Evolutionary conservation across 1,284 basidiomycete genomes (phyloP).

Genomic region (Phellinidium pouzarii): DNA sequence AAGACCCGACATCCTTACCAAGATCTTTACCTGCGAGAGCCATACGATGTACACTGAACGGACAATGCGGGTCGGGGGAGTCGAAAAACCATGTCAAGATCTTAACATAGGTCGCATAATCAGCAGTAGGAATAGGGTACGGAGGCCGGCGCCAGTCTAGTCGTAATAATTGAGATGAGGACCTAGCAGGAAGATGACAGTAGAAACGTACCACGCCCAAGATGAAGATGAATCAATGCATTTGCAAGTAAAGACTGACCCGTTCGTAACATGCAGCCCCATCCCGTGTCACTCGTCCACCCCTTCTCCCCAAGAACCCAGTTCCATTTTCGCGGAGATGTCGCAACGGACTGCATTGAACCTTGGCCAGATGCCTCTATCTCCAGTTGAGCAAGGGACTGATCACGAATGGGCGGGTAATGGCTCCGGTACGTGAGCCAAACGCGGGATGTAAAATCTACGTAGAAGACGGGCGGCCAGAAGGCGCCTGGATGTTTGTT

Average conservation of each 20-base stretch:
- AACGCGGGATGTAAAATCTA: slow-evolving; percentile 83
- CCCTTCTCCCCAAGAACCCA: slow-evolving; percentile 62
- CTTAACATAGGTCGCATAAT: slow-evolving; percentile 74
- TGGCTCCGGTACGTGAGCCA: slow-evolving; percentile 93
- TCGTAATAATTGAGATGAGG: slow-evolving; percentile 7
- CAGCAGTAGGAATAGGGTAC: slow-evolving; percentile 47
- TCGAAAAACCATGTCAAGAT: slow-evolving; percentile 95
- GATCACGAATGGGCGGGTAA: slow-evolving; percentile 77
- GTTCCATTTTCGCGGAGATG: slow-evolving; percentile 38
- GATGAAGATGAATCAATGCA: slow-evolving; percentile 74
- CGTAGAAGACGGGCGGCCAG: slow-evolving; percentile 81
- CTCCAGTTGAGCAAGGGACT: slow-evolving; percentile 48
- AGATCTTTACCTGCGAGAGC: slow-evolving; percentile 91
- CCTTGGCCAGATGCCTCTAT: slow-evolving; percentile 25
- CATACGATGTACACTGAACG: slow-evolving; percentile 96
- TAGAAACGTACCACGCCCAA: slow-evolving; percentile 70
- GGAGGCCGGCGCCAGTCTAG: slow-evolving; percentile 80
- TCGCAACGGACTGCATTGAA: slow-evolving; percentile 31
- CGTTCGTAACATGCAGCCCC: slow-evolving; percentile 97
- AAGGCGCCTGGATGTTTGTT: slow-evolving; percentile 35
- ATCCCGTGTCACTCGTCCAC: slow-evolving; percentile 90
- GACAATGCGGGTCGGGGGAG: slow-evolving; percentile 79
- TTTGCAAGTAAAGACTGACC: slow-evolving; percentile 93
- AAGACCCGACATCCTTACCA: slow-evolving; percentile 93
- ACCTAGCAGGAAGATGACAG: slow-evolving; percentile 10